These are phyloP conservation scores for Vaccinium vitisidaea DNA, from an alignment of 148 eudicot genomes.

Conservation along the genomic window DNA sequence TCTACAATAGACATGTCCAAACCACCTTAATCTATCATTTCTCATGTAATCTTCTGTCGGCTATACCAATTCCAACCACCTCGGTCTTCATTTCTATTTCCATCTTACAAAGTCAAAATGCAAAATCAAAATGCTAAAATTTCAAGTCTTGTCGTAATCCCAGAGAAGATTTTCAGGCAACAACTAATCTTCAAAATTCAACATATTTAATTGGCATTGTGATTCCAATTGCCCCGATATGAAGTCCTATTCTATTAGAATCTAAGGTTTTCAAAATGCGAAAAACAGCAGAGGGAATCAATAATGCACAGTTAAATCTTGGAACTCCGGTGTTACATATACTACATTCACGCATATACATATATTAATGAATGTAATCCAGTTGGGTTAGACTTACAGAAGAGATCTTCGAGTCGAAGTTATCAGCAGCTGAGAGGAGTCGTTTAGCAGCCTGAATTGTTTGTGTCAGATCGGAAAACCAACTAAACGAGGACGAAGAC, in stretches of 20 bases:
- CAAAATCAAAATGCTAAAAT: neutral
- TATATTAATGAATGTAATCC: neutral
- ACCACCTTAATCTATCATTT: neutral
- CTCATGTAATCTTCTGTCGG: neutral
- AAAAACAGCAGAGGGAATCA: neutral
- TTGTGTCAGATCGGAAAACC: constrained; percentile 41
- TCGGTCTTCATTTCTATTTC: neutral
- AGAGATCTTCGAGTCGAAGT: constrained; percentile 42
- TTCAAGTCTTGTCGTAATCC: neutral
- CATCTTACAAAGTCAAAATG: neutral
- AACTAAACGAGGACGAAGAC: constrained; percentile 20
- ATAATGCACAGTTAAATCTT: neutral
- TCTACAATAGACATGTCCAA: neutral
- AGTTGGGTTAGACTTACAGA: constrained; percentile 28
- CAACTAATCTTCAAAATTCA: neutral
- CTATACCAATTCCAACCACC: neutral
- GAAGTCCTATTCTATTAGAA: neutral
- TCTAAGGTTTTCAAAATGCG: too few relatives aligned
- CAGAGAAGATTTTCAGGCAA: neutral
- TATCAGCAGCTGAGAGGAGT: constrained; percentile 42
- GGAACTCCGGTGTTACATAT: too few relatives aligned
- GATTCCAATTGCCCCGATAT: neutral
- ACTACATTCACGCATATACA: neutral
- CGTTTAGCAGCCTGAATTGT: constrained; percentile 55
- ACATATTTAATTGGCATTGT: neutral